phyloP scores from a whole-genome alignment of 2,329 filamentous ascomycete species.

The Rutstroemia sp. region DNA sequence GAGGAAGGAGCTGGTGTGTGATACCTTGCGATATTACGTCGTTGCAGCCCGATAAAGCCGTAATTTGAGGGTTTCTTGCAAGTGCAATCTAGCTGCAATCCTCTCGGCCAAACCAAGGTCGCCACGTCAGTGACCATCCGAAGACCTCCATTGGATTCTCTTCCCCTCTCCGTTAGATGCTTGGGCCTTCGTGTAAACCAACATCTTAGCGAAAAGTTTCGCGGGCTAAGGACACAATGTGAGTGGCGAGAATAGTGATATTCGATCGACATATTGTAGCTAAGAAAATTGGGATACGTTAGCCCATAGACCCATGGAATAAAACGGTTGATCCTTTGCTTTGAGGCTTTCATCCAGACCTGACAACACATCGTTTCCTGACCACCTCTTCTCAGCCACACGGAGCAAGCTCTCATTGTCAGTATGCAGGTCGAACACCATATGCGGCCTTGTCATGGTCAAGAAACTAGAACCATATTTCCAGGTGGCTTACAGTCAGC shows the following conservation, averaged over 20 bases:
- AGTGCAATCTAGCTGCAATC: conserved; percentile 8
- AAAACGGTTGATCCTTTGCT: conserved; percentile 14
- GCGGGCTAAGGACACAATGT: conserved; percentile 11
- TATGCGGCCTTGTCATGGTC: conserved; percentile 10
- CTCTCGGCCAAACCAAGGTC: conserved; percentile 24
- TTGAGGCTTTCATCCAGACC: conserved; percentile 13
- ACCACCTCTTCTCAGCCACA: conserved; percentile 8
- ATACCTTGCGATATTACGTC: conserved; percentile 17
- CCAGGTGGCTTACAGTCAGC: conserved; percentile 21
- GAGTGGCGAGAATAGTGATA: conserved; percentile 19
- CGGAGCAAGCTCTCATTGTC: conserved; percentile 1
- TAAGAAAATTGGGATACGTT: conserved; percentile 5
- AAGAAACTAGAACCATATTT: conserved; percentile 18
- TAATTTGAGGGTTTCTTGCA: conserved; percentile 3
- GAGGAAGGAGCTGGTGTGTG: conserved; percentile 9
- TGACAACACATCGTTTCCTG: conserved; percentile 26
- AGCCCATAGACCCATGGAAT: conserved; percentile 3
- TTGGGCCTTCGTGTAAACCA: conserved; percentile 7
- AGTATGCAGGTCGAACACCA: conserved; percentile 9
- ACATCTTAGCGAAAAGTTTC: conserved; percentile 10
- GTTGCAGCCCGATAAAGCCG: conserved; percentile 16
- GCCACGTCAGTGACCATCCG: conserved; percentile 26
- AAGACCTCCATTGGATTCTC: conserved; percentile 18
- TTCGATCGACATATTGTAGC: conserved; percentile 7
- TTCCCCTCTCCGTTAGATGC: conserved; percentile 13